Evolutionary conservation across 768 basidiomycete species (phyloP).

Genomic region (Tricholoma sp.): DNA sequence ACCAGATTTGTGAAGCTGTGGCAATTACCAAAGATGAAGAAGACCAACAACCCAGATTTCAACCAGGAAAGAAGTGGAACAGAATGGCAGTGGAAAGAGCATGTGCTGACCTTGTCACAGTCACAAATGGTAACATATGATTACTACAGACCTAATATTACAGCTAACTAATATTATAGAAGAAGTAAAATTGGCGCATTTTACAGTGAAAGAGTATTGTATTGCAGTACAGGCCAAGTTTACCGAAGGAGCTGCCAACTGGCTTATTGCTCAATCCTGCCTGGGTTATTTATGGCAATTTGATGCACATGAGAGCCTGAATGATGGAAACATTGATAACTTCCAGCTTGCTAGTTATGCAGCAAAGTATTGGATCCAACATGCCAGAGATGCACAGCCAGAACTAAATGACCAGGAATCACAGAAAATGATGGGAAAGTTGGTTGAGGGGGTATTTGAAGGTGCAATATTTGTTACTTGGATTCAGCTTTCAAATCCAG

Average conservation of each 20-base stretch:
- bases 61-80: neutral
- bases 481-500: neutral
- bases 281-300: neutral
- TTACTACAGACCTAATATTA: neutral
- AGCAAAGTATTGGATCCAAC: too few relatives aligned
- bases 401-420: neutral
- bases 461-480: neutral
- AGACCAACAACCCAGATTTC: neutral
- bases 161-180: neutral
- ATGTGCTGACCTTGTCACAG: neutral
- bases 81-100: neutral
- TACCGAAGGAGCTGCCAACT: neutral
- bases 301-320: neutral
- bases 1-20: neutral
- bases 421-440: neutral
- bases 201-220: too few relatives aligned
- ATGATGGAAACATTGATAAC: neutral
- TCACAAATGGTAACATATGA: neutral
- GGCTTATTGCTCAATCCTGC: neutral
- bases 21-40: neutral
- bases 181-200: neutral
- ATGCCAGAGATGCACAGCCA: neutral
- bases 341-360: neutral
- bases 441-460: neutral
- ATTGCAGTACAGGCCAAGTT: neutral